Evolutionary conservation across 1,284 basidiomycete genomes (phyloP), one percentile per base, ranked within the genome.

Genomic region (Ceratobasidium sp.): DNA sequence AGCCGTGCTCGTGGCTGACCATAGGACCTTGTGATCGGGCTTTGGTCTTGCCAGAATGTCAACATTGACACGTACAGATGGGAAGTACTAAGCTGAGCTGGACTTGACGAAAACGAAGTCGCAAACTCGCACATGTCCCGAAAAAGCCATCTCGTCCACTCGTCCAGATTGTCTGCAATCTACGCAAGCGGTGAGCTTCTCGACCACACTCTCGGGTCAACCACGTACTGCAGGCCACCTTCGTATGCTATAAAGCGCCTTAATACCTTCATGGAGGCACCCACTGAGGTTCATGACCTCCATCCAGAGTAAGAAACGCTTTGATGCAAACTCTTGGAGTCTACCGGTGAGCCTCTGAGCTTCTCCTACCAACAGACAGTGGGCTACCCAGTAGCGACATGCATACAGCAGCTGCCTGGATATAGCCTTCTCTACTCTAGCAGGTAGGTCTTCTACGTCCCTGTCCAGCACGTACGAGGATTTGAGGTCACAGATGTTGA

Each of bases 271-370:
- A 26, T 26, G 4, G 7, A 66, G 20, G 40, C 20, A n/a, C 26
- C 38, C n/a, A 12, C 40, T 70, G 12, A 70, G 67, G 20, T 70
- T 70, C 67, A 57, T 48, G 3, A 70, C 33, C n/a, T 70, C 67
- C 33, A 70, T 57, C 54, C 67, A 70, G 1, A 70, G 33, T 2
- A 70, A 15, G 20, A 70, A 13, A 6, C 54, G 67, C 2, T 20
- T 2, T 12, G 46, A 50, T 17, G 52, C 17, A 40, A 67, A 67
- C 3, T 52, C 23, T 3, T 9, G 15, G 3, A 65, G 28, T 42
- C 10, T 38, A 10, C 40, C 33, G 3, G 50, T 26, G 23, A 50
- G 13, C 3, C 4, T 12, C 15, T 28, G 28, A 9, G 42, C 28
- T 9, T 33, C 10, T 26, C 23, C n/a, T 33, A 46, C 40, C 52